A percentile compares a stretch with the other conserved stretches of the same genome.
These are phyloP conservation scores for Uncinocarpus reesii DNA, from an alignment of 2,329 filamentous ascomycete genomes.

Conservation along the genomic window DNA sequence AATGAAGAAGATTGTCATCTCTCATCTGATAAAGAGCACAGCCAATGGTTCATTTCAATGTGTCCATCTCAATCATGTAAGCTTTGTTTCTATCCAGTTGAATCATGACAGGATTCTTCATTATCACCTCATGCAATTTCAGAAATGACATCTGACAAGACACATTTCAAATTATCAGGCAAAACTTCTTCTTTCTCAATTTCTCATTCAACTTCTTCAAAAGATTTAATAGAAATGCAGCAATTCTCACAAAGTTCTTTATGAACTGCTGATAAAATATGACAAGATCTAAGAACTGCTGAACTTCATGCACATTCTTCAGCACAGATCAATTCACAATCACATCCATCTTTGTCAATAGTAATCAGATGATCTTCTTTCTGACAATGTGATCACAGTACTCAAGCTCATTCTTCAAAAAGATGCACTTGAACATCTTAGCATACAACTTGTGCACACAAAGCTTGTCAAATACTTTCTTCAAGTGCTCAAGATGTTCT, in stretches of 20 bases:
- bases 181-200: slow-evolving; percentile 1
- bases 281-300: not conserved
- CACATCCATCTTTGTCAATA: not conserved
- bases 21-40: not conserved
- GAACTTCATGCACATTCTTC: slow-evolving; percentile 3
- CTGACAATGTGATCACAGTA: not conserved
- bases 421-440: not conserved
- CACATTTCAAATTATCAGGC: not conserved
- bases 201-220: not conserved
- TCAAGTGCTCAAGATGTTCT: not conserved
- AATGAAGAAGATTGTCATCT: not conserved
- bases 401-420: too few relatives aligned
- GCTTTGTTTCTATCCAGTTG: not conserved
- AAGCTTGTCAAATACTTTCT: not conserved
- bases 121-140: not conserved
- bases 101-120: not conserved
- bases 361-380: not conserved
- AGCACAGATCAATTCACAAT: not conserved
- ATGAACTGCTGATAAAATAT: slow-evolving; percentile 2
- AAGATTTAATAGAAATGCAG: not conserved
- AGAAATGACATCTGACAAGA: not conserved
- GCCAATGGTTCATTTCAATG: not conserved
- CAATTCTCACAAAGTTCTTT: not conserved
- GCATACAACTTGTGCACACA: not conserved
- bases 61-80: not conserved